phyloP scores from a whole-genome alignment of 768 basidiomycete species.

The Cytidiella melzeri region DNA sequence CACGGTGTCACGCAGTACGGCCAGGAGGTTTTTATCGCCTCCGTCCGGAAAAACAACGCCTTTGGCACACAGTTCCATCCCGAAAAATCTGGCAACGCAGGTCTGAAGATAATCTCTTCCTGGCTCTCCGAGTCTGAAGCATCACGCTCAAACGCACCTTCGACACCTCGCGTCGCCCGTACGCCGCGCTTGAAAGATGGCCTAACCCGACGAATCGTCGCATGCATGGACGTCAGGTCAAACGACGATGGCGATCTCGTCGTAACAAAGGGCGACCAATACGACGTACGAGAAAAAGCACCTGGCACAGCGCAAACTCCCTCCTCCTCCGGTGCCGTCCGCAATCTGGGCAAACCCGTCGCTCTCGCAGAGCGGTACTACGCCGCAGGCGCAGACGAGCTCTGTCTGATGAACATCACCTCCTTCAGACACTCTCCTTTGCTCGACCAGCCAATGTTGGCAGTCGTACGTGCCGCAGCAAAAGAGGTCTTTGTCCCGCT shows the following conservation, averaged over 20 bases:
- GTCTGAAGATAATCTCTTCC: conserved; percentile 67
- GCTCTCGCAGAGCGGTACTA: conserved; percentile 86
- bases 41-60: conserved; percentile 75
- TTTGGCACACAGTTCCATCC: conserved; percentile 97
- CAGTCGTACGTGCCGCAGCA: conserved; percentile 86
- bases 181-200: conserved; percentile 46
- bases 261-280: conserved; percentile 99
- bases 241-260: conserved; percentile 96
- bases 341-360: conserved; percentile 97
- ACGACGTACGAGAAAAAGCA: conserved; percentile 88
- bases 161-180: conserved; percentile 29
- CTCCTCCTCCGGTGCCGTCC: conserved; percentile 67
- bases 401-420: conserved; percentile 98
- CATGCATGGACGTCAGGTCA: conserved; percentile 95
- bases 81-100: conserved; percentile 91
- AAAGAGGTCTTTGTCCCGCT: conserved; percentile 93
- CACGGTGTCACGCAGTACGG: conserved; percentile 92
- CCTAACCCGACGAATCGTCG: conserved; percentile 91
- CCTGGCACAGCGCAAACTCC: conserved; percentile 24
- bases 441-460: conserved; percentile 96
- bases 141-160: conserved; percentile 30
- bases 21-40: conserved; percentile 84
- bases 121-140: conserved; percentile 66
- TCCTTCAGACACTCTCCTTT: conserved; percentile 97
- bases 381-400: conserved; percentile 85